These are phyloP conservation scores for Tylopilus intermedius DNA, from an alignment of 768 basidiomycete species.

Conservation along the genomic window DNA sequence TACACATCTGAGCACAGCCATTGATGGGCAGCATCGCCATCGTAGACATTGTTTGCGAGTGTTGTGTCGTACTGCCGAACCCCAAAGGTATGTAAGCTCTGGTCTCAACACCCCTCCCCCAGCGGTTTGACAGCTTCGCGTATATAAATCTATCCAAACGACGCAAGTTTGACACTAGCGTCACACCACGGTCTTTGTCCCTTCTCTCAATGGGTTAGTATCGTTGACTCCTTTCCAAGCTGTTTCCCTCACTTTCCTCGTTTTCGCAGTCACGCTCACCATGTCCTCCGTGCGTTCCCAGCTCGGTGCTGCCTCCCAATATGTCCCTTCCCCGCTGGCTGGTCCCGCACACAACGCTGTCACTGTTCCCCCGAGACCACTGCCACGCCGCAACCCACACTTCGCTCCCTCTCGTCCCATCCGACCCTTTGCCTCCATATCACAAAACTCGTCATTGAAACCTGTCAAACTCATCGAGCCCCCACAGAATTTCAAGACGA, in stretches of 20 bases:
- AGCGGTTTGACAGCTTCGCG: slow-evolving; percentile 19
- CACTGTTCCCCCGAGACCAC: slow-evolving; percentile 30
- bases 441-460: slow-evolving; percentile 35
- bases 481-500: slow-evolving; percentile 62
- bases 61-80: slow-evolving; percentile 23
- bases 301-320: slow-evolving; percentile 31
- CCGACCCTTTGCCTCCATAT: slow-evolving; percentile 70
- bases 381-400: slow-evolving; percentile 42
- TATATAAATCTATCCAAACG: slow-evolving; percentile 30
- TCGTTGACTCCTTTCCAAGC: background rate
- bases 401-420: slow-evolving; percentile 74
- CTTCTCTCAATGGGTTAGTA: slow-evolving; percentile 38
- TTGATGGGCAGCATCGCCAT: background rate
- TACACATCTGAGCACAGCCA: background rate
- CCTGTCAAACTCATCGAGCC: slow-evolving; percentile 76
- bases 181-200: slow-evolving; percentile 28
- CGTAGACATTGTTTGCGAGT: slow-evolving; percentile 15
- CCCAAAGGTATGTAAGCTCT: slow-evolving; percentile 23
- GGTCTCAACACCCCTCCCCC: slow-evolving; percentile 15
- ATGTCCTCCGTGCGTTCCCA: slow-evolving; percentile 33
- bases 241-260: background rate
- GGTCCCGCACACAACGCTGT: slow-evolving; percentile 30
- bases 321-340: slow-evolving; percentile 63
- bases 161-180: slow-evolving; percentile 25
- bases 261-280: slow-evolving; percentile 37